A percentile compares a stretch with the other conserved stretches of the same genome.
These are phyloP conservation scores for Sclerotinia spermophila DNA, from an alignment of 2,329 filamentous ascomycete genomes.

Conservation along the genomic window DNA sequence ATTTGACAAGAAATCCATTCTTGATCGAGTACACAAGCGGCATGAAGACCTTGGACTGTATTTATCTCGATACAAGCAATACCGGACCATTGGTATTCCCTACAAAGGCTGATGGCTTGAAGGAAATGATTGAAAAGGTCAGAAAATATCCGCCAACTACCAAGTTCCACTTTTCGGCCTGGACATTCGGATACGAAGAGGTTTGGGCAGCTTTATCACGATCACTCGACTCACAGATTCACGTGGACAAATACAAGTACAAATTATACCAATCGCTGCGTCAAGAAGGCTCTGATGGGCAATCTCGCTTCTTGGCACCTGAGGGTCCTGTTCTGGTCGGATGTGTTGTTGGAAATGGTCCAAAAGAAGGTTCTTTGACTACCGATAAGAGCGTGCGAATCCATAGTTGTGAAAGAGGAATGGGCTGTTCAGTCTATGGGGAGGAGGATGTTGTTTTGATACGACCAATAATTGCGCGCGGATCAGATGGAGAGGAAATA, in stretches of 20 bases:
- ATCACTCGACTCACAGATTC: constrained; percentile 65
- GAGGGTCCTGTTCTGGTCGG: constrained; percentile 69
- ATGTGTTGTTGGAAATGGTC: constrained; percentile 69
- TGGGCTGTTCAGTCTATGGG: constrained; percentile 51
- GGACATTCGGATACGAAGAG: constrained; percentile 93
- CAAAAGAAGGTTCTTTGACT: constrained; percentile 69
- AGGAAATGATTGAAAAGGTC: constrained; percentile 69
- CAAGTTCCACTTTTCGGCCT: constrained; percentile 78
- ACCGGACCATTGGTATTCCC: constrained; percentile 47
- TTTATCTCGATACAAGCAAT: constrained; percentile 90
- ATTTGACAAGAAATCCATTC: constrained; percentile 65
- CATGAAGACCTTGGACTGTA: constrained; percentile 65
- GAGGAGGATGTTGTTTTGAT: constrained; percentile 64
- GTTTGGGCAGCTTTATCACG: constrained; percentile 81
- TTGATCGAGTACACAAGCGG: constrained; percentile 71
- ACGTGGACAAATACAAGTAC: constrained; percentile 79
- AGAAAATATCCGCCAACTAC: constrained; percentile 66
- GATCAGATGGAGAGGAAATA: constrained; percentile 57
- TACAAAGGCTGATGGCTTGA: constrained; percentile 69
- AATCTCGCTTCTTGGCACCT: constrained; percentile 41
- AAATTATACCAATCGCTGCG: constrained; percentile 64
- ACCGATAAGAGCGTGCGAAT: constrained; percentile 58
- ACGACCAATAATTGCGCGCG: constrained; percentile 69
- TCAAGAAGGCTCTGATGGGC: constrained; percentile 40
- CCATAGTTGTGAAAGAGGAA: constrained; percentile 81